Percentiles rank a stretch among this genome's conserved stretches.
Conservation (phyloP, 2,329 filamentous ascomycete genomes). For the Lachnellula hyalina region DNA sequence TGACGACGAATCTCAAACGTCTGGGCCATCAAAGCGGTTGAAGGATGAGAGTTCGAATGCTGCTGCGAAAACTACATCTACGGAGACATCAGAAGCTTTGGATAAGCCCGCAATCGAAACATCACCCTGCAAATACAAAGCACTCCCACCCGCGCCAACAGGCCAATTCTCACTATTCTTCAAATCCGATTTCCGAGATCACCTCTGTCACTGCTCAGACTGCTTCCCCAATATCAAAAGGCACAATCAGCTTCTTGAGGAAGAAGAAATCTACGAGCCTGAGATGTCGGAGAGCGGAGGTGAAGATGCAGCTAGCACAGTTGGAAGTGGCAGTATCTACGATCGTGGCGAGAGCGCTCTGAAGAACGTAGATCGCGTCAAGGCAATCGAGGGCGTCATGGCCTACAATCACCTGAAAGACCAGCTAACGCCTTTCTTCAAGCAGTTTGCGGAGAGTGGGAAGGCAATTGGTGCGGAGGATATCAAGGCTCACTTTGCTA, state of each 20-base stretch:
- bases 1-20: conserved; percentile 32
- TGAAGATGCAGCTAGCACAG: conserved; percentile 50
- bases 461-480: conserved; percentile 87
- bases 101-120: conserved; percentile 9
- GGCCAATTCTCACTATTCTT: conserved; percentile 77
- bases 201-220: conserved; percentile 74
- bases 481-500: conserved; percentile 94
- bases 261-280: conserved; percentile 91
- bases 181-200: conserved; percentile 69
- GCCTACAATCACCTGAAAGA: conserved; percentile 96
- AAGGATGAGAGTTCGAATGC: conserved; percentile 30
- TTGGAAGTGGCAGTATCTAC: conserved; percentile 75
- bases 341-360: conserved; percentile 91
- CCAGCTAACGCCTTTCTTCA: conserved; percentile 89
- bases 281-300: conserved; percentile 66
- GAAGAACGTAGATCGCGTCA: conserved; percentile 85
- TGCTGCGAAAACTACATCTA: not conserved
- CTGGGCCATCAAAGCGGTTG: conserved; percentile 45
- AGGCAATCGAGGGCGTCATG: conserved; percentile 95
- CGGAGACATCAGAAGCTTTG: not conserved
- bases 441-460: conserved; percentile 89
- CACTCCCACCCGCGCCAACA: conserved; percentile 50
- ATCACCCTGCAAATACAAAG: conserved; percentile 52
- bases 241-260: conserved; percentile 80
- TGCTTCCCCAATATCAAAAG: conserved; percentile 70